Conservation (phyloP, 2,329 filamentous ascomycete species). For the Epichloe brachyelytri region DNA sequence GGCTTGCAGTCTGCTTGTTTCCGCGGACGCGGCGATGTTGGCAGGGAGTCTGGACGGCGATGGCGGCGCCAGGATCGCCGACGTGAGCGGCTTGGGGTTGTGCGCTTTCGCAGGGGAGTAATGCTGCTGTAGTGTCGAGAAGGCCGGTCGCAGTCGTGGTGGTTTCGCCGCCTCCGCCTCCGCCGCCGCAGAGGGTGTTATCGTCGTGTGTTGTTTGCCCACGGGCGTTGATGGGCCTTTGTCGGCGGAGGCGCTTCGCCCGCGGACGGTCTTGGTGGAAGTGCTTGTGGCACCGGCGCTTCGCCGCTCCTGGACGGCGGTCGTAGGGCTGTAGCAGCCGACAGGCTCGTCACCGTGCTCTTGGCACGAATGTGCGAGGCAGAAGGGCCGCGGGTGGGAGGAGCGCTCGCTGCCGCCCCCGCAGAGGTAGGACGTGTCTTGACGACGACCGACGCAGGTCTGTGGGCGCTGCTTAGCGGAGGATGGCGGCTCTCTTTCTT, state of each 20-base stretch:
- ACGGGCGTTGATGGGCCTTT: constrained; percentile 7
- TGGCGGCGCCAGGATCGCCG: constrained; percentile 43
- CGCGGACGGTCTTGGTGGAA: not conserved
- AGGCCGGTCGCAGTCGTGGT: constrained; percentile 36
- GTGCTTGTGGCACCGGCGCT: not conserved
- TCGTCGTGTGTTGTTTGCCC: not conserved
- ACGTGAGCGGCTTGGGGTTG: constrained; percentile 48
- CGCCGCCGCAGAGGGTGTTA: not conserved
- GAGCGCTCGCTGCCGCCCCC: constrained; percentile 12
- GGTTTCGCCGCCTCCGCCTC: constrained; percentile 11
- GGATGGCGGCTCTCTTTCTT: constrained; percentile 19
- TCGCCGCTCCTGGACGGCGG: constrained; percentile 16
- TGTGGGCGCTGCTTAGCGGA: constrained; percentile 20
- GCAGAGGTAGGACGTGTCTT: constrained; percentile 19
- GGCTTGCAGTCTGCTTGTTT: constrained; percentile 46
- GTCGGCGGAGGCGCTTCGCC: constrained; percentile 10
- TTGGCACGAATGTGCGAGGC: constrained; percentile 19
- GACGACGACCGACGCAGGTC: constrained; percentile 11
- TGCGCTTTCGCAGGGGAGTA: constrained; percentile 50
- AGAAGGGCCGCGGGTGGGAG: constrained; percentile 7
- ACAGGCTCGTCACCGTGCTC: constrained; percentile 18
- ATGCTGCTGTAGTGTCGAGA: constrained; percentile 53
- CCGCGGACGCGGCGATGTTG: constrained; percentile 45
- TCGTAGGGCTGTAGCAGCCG: constrained; percentile 15
- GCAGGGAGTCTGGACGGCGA: constrained; percentile 48